Evolutionary conservation across 768 basidiomycete genomes (phyloP), one percentile per base, ranked within the genome.

Genomic region (Boletus rex-veris): DNA sequence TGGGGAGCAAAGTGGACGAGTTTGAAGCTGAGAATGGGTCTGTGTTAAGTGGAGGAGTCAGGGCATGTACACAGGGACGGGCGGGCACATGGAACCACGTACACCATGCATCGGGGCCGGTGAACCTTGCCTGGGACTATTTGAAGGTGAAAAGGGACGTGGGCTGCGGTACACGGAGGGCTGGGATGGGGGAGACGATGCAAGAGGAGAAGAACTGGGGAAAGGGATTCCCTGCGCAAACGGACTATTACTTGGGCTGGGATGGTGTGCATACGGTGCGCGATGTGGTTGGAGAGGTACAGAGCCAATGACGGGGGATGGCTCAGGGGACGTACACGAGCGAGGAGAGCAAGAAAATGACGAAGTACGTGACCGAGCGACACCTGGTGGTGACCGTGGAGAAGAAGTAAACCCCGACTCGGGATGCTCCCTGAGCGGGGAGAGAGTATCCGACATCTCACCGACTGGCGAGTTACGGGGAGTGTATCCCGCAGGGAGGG

Each of bases 341-440:
- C 40, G 45, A 3, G 58, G 48, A 19, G 60, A 50, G 8, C 52
- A 58, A 38, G 64, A 58, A 26, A 63, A 55, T 28, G 28, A 28
- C 28, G 28, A 28, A 28, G 28, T 28, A 28, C 28, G 28, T 7
- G 28, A 8, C 28, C 28, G 28, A 28, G 28, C 28, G 28, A 28
- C 8, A 28, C 28, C 28, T 28, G 28, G 28, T 7, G 26, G 26
- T 28, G 28, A 28, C 7, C 28, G 45, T 4, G 58, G 48, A 24
- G 60, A 50, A 10, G 52, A 58, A 38, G 64, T 55, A 26, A 63
- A 55, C 5, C 38, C 54, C 0, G 45, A 47, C 28, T 59, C 55
- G 7, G 50, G 43, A 9, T 49, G 53, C 10, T 65, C 64, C 46
- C 55, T 63, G 9, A 63, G 49, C 8, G 64, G 54, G 14, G 62